A percentile compares a stretch with the other conserved stretches of the same genome.
phyloP scores from a whole-genome alignment of 2,329 filamentous ascomycete species.

The Byssoonygena ceratinophila region DNA sequence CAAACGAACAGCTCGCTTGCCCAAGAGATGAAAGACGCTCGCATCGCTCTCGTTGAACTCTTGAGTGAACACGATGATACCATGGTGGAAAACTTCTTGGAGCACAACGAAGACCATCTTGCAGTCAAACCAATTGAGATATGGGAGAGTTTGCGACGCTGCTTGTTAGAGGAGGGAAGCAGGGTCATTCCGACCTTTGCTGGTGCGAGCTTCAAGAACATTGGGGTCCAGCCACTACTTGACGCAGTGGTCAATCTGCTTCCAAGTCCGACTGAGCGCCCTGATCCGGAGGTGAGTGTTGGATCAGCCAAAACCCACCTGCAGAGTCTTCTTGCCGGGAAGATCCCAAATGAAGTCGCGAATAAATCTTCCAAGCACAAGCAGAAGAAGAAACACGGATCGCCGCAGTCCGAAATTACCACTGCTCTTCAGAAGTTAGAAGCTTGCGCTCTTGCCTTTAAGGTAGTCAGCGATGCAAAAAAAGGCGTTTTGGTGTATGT shows the following conservation, averaged over 20 bases:
- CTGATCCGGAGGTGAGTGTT: slow-evolving; percentile 65
- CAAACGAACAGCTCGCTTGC: slow-evolving; percentile 42
- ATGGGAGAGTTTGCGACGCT: slow-evolving; percentile 61
- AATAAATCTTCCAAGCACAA: slow-evolving; percentile 29
- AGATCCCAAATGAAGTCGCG: slow-evolving; percentile 32
- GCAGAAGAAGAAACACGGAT: slow-evolving; percentile 33
- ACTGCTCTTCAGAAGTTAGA: slow-evolving; percentile 51
- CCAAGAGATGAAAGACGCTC: slow-evolving; percentile 62
- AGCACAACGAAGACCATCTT: slow-evolving; percentile 61
- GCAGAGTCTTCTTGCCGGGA: slow-evolving; percentile 39
- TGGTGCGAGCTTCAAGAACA: slow-evolving; percentile 84
- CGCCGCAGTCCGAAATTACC: slow-evolving; percentile 37
- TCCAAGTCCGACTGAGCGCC: slow-evolving; percentile 68
- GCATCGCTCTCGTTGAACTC: slow-evolving; percentile 67
- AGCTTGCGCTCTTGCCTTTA: slow-evolving; percentile 67
- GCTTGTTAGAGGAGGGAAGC: slow-evolving; percentile 54
- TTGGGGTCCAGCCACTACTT: slow-evolving; percentile 83
- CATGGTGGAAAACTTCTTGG: slow-evolving; percentile 75
- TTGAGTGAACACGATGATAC: slow-evolving; percentile 80
- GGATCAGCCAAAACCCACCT: slow-evolving; percentile 48
- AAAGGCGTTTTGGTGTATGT: slow-evolving; percentile 85
- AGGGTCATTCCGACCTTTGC: slow-evolving; percentile 77
- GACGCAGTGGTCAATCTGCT: slow-evolving; percentile 82
- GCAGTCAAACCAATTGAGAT: slow-evolving; percentile 57
- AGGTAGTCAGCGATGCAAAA: slow-evolving; percentile 79